Conservation (phyloP, 176 grass and related monocot genomes). For the Cocos nucifera region DNA sequence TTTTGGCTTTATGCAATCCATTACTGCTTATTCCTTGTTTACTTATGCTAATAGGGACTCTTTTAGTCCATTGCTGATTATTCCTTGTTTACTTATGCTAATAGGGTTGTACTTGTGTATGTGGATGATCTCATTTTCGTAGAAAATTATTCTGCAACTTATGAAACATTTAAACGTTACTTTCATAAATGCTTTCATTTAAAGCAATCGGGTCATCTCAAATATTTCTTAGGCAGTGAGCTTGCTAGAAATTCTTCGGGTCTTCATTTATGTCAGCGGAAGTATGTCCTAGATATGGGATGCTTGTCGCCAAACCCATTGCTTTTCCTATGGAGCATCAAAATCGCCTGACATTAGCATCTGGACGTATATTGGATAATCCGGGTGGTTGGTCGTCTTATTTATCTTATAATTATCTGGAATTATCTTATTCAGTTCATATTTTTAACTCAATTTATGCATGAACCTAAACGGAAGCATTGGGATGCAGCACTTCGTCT, state of each 20-base stretch:
- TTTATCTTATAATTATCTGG: background rate
- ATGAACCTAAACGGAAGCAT: background rate
- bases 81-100: background rate
- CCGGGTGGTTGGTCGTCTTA: background rate
- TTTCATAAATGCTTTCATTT: background rate
- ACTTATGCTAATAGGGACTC: no score
- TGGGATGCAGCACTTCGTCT: background rate
- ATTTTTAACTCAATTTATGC: background rate
- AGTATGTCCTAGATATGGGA: background rate
- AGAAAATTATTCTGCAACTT: background rate
- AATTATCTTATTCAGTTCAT: background rate
- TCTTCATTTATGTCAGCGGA: background rate
- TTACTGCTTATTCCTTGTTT: no score
- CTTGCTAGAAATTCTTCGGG: background rate
- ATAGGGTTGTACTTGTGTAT: background rate
- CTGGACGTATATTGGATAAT: background rate
- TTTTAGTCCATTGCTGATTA: background rate
- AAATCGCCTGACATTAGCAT: background rate
- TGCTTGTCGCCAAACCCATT: background rate
- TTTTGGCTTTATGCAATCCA: background rate
- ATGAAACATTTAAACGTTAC: background rate
- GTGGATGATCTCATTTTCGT: no score
- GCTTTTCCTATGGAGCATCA: background rate
- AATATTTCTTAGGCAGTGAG: background rate
- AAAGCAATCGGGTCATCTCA: background rate